Conservation (phyloP, 1,139 yeast species). For the Blastobotrys malaysiensis region DNA sequence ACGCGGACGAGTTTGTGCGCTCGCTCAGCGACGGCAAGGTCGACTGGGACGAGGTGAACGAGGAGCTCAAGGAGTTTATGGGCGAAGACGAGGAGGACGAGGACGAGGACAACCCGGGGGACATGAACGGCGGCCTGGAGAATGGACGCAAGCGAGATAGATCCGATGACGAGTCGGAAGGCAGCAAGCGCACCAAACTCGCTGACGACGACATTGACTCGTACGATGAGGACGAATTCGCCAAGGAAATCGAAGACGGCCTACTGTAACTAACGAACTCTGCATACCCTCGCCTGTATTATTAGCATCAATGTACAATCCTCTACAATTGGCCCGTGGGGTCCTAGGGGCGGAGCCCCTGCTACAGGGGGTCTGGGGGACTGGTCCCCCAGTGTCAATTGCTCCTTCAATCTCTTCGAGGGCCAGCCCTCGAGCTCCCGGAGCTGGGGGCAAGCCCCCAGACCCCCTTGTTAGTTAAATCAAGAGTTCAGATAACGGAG, state of each 20-base stretch:
- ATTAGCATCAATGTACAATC: neutral
- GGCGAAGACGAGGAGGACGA: constrained; percentile 30
- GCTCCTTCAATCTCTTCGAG: too few species aligned
- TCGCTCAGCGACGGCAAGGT: constrained; percentile 32
- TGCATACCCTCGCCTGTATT: neutral
- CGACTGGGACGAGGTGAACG: constrained; percentile 36
- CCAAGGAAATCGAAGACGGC: constrained; percentile 36
- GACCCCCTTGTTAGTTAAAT: too few species aligned
- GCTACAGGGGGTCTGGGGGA: too few species aligned
- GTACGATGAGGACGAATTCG: constrained; percentile 36
- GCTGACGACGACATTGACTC: constrained; percentile 13
- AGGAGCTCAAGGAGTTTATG: constrained; percentile 36
- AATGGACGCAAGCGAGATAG: constrained; percentile 22
- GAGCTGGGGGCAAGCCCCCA: too few species aligned
- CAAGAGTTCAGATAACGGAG: too few species aligned
- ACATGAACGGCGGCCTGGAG: constrained; percentile 15
- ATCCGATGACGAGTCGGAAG: constrained; percentile 5
- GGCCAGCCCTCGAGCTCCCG: too few species aligned
- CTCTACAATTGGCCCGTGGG: neutral
- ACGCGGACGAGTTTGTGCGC: constrained; percentile 29
- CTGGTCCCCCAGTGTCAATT: too few species aligned
- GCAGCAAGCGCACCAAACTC: constrained; percentile 20
- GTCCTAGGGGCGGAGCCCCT: too few species aligned
- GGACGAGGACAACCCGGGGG: constrained; percentile 20
- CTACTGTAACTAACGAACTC: constrained; percentile 16